These are phyloP conservation scores for Lasiodiplodia citricola DNA, from an alignment of 2,329 filamentous ascomycete species.

Conservation along the genomic window DNA sequence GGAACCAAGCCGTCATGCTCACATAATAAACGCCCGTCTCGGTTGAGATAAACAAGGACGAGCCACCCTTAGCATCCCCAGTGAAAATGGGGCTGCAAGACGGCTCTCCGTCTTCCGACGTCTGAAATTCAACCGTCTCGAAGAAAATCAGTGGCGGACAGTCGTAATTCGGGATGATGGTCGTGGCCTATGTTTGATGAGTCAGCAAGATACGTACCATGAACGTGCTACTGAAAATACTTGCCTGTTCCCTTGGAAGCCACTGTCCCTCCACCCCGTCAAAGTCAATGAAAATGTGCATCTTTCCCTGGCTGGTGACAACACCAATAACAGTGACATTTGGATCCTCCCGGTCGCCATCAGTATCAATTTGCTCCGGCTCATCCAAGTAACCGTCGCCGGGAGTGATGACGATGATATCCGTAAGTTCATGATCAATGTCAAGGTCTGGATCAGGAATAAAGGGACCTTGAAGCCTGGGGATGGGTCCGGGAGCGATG, in stretches of 20 bases:
- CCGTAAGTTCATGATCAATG: constrained; percentile 62
- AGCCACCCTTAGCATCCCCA: constrained; percentile 59
- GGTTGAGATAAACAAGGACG: constrained; percentile 65
- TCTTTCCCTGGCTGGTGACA: constrained; percentile 59
- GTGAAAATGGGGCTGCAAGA: constrained; percentile 61
- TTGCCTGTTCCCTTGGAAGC: constrained; percentile 56
- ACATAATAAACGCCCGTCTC: constrained; percentile 59
- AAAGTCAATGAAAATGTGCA: constrained; percentile 66
- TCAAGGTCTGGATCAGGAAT: constrained; percentile 56
- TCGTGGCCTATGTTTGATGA: not conserved
- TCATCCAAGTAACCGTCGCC: constrained; percentile 37
- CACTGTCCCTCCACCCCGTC: constrained; percentile 68
- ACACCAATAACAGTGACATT: constrained; percentile 64
- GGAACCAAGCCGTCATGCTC: constrained; percentile 62
- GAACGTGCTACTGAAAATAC: not conserved
- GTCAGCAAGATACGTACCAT: constrained; percentile 5
- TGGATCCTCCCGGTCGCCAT: constrained; percentile 53
- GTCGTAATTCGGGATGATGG: constrained; percentile 33
- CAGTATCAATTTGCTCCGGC: constrained; percentile 56
- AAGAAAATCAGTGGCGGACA: constrained; percentile 39
- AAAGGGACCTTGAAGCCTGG: constrained; percentile 68
- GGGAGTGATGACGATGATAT: constrained; percentile 62
- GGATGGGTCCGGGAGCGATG: constrained; percentile 58
- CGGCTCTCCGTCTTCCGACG: constrained; percentile 30
- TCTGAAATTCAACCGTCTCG: constrained; percentile 47